Conservation (phyloP, 202 grass and related monocot genomes). For the Schoenoplectus tabernaemontani region DNA sequence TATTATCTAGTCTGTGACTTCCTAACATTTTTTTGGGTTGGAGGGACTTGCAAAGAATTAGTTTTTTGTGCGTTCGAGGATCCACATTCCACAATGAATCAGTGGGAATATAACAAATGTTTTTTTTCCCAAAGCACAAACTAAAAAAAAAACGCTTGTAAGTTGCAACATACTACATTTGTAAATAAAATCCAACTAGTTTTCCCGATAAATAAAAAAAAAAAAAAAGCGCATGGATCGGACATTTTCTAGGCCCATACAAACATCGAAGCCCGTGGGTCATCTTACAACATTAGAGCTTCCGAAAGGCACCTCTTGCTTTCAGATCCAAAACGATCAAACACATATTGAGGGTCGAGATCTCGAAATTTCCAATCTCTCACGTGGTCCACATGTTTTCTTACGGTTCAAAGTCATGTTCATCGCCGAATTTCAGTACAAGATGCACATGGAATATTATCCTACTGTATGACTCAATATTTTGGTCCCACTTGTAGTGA, state of each 20-base stretch:
- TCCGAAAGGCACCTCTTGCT: not conserved
- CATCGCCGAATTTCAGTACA: not conserved
- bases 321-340: not conserved
- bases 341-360: not conserved
- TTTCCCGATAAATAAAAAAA: not conserved
- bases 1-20: no score
- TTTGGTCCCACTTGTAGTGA: not conserved
- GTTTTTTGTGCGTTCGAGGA: no score
- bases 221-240: no score
- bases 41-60: no score
- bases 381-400: slow-evolving; percentile 26
- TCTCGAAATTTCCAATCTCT: not conserved
- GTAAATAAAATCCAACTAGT: no score
- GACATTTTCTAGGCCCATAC: not conserved
- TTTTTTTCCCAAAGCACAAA: no score
- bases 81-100: no score
- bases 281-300: not conserved
- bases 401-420: not conserved
- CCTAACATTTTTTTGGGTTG: no score
- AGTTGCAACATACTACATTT: no score
- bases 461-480: not conserved
- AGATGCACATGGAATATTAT: not conserved
- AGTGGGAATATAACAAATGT: no score
- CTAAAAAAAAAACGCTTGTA: no score
- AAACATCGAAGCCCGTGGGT: not conserved